phyloP scores from a whole-genome alignment of 352 stramenopile genomes.

The Plasmopara muralis region DNA sequence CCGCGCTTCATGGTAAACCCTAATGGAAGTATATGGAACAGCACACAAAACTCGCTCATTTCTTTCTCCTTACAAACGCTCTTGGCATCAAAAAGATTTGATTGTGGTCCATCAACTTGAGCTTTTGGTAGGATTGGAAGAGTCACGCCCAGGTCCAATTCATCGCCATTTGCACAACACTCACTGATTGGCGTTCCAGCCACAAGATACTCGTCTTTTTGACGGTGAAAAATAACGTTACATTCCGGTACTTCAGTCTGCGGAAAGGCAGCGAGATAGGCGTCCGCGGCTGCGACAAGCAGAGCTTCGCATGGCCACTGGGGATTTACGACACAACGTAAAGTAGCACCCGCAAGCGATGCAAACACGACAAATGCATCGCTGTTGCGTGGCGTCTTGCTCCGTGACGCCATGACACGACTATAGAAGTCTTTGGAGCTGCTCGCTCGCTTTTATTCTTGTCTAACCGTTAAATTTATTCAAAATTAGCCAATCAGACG shows the following conservation, averaged over 20 bases:
- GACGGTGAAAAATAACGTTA: conserved; percentile 63
- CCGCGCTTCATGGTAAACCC: conserved; percentile 83
- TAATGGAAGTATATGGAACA: conserved; percentile 81
- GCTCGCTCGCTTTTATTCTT: conserved; percentile 12
- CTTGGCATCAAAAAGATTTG: too few species aligned
- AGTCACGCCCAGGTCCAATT: conserved; percentile 58
- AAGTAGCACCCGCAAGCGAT: conserved; percentile 43
- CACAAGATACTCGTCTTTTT: conserved; percentile 48
- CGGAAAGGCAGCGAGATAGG: conserved; percentile 54
- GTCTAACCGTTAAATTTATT: conserved; percentile 8
- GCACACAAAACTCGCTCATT: conserved; percentile 56
- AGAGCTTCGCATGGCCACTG: conserved; percentile 67
- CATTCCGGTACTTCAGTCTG: conserved; percentile 67
- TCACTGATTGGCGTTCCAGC: conserved; percentile 38
- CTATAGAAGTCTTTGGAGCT: conserved; percentile 1
- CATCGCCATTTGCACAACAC: conserved; percentile 47
- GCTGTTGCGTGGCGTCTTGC: conserved; percentile 10
- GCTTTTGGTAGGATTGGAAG: conserved; percentile 13
- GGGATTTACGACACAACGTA: conserved; percentile 48
- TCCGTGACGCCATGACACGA: conserved; percentile 11
- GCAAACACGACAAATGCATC: conserved; percentile 40
- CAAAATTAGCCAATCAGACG: conserved; percentile 16
- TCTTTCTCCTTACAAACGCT: neutral
- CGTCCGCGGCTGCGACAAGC: conserved; percentile 48
- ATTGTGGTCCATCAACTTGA: neutral